These are phyloP conservation scores for Halteria grandinella DNA, from an alignment of 73 alveolate genomes.

Conservation along the genomic window DNA sequence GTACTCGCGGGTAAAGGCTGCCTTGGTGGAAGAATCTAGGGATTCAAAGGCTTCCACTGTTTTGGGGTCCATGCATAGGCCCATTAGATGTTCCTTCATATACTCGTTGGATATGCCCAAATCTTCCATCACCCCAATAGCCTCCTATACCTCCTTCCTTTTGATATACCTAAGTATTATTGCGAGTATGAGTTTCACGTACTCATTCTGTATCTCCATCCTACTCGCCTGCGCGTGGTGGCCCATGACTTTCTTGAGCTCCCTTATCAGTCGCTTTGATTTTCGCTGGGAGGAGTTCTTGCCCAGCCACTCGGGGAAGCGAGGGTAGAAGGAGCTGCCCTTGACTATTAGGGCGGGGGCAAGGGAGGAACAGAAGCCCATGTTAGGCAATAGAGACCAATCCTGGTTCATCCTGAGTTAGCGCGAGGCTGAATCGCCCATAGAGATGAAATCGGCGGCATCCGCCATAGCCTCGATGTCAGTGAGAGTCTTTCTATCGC, in stretches of 20 bases:
- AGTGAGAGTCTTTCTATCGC: conserved; percentile 43
- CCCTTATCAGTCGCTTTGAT: conserved; percentile 81
- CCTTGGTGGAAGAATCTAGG: conserved; percentile 2
- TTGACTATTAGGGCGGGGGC: conserved; percentile 70
- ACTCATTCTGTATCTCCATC: conserved; percentile 58
- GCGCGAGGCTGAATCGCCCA: conserved; percentile 75
- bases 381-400: conserved; percentile 84
- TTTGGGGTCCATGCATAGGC: conserved; percentile 57
- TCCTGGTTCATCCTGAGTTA: conserved; percentile 72
- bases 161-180: conserved; percentile 50
- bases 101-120: conserved; percentile 76
- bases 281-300: conserved; percentile 84
- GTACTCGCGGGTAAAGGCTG: conserved; percentile 20
- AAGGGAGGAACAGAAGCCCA: conserved; percentile 72
- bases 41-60: conserved; percentile 21
- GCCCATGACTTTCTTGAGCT: conserved; percentile 74
- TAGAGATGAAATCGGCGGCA: conserved; percentile 81
- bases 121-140: conserved; percentile 71
- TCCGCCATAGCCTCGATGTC: conserved; percentile 65
- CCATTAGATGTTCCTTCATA: conserved; percentile 86
- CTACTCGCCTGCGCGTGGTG: conserved; percentile 64
- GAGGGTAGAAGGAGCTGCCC: conserved; percentile 69
- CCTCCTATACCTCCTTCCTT: conserved; percentile 68
- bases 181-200: conserved; percentile 38
- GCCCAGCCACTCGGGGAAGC: conserved; percentile 95